Evolutionary conservation across 1,284 basidiomycete species (phyloP), one percentile per base, ranked within the genome.

Genomic region (Malassezia furfur): DNA sequence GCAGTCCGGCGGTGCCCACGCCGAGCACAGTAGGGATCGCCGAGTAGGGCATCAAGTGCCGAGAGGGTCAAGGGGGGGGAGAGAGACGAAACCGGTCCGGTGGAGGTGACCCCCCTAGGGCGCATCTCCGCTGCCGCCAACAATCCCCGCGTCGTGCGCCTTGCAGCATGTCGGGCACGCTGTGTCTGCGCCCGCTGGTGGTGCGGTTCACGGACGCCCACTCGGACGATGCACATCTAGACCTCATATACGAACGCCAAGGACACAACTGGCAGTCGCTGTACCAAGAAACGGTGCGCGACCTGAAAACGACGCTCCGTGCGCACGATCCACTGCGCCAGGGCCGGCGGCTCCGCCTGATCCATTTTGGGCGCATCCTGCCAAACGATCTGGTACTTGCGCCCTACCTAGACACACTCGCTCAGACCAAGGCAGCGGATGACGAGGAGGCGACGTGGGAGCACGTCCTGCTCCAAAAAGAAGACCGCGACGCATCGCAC

Each of bases 311-410:
- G 2, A 31, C 37, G 36, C 48, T 57, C 19, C 30, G 54, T 43
- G 30, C 19, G 46, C 11, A 8, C 21, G 14, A 57, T 21, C 25
- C 54, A 3, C 7, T 19, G 6, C 14, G 46, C 43, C 22, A 48
- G 31, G 38, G 54, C 35, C 22, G 58, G 17, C 32, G 62, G 22
- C 41, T 68, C 28, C 51, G 66, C 0, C 41, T 67, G 22, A 67
- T 68, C 11, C 57, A 66, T 48, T 54, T 64, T 5, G 66, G 66
- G 5, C 41, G 62, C 14, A 54, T 68, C 0, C 38, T 68, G 32
- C 51, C 59, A 10, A 61, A 67, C 28, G 61, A 60, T 12, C 49
- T 62, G 30, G 53, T 50, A n/a, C 50, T 68, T 22, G 66, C 63
- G 0, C 51, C 52, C 2, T 68, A 57, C 36, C 46, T 68, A 49